Evolutionary conservation across 306 rosid species (phyloP).

Genomic region (Sechiopsis laciniata): DNA sequence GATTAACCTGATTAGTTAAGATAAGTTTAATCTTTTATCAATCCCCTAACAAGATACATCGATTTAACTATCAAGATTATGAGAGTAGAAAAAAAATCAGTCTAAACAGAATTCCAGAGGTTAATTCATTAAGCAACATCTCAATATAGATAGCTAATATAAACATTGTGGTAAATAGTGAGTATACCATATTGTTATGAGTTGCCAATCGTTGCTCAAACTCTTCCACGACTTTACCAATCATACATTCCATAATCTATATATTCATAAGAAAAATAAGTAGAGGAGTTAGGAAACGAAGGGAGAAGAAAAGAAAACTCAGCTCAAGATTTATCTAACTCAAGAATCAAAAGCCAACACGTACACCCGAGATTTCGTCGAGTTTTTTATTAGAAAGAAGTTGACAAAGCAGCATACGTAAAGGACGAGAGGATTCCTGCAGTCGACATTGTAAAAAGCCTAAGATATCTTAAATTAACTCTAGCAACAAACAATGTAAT

Average conservation of each 20-base stretch:
- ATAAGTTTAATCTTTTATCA: too few species aligned
- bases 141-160: background rate
- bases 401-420: constrained; percentile 52
- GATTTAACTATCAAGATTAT: too few species aligned
- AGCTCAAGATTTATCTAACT: background rate
- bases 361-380: constrained; percentile 80
- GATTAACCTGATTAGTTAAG: too few species aligned
- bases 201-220: constrained; percentile 51
- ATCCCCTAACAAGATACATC: too few species aligned
- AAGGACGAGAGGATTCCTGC: constrained; percentile 56
- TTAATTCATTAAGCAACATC: background rate
- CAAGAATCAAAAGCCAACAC: constrained; percentile 20
- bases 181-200: constrained; percentile 44
- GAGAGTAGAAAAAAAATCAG: background rate
- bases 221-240: constrained; percentile 71
- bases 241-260: constrained; percentile 71
- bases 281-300: constrained; percentile 5
- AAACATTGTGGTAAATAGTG: constrained; percentile 19
- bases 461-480: background rate
- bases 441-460: background rate
- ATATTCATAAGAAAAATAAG: background rate
- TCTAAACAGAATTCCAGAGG: constrained; percentile 5
- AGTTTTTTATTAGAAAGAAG: constrained; percentile 54
- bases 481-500: background rate
- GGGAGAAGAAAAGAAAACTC: constrained; percentile 8